Base-by-base conservation (phyloP, 352 stramenopile species). In the Phytophthora sp. region DNA sequence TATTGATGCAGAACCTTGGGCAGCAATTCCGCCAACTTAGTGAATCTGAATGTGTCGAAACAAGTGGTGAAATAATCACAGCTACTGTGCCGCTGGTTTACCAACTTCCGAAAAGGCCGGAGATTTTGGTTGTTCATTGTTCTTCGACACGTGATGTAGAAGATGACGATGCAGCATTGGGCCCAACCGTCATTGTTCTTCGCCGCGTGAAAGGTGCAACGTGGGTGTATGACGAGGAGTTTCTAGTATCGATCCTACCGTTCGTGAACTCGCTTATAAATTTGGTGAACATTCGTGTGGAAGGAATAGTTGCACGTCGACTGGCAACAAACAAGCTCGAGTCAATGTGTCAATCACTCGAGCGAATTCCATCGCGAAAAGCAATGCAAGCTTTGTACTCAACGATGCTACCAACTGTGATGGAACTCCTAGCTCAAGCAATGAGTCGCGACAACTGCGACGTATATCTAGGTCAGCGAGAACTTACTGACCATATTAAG, bases 181-280 rank as follows among this genome's bases (percentile, higher is more conserved):
- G 61, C 0, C 30, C 57, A 15, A 86, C 77, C 0, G 55, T 57
- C 11, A 59, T 94, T 2, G 48, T 92, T 0, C 31, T 94, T 24
- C 80, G 66, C 1, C 72, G 85, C 3, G 74, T 89, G 1, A 49
- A 49, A 6, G 73, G 74, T 0, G 76, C 73, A 7, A 76, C 71
- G 1, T 92, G 83, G 83, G 41, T 37, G 12, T 89, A 88, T 39
- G 83, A 91, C 34, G 37, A 79, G 17, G 81, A 91, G 5, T 83
- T 92, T 21, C 32, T 94, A 3, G 24, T 53, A 1, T 67, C 55
- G 3, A 39, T 90, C 13, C 11, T 88, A 9, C 75, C 77, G 4
- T 41, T 64, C 17, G 51, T 90, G 17, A 78, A 89, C 27, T 59
- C 68, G 10, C 32, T 90, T 0, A 72, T 89, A n/a, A 9, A 18